Base-by-base conservation (phyloP, 495 filamentous ascomycete species). In the Amphirosellinia nigrospora region DNA sequence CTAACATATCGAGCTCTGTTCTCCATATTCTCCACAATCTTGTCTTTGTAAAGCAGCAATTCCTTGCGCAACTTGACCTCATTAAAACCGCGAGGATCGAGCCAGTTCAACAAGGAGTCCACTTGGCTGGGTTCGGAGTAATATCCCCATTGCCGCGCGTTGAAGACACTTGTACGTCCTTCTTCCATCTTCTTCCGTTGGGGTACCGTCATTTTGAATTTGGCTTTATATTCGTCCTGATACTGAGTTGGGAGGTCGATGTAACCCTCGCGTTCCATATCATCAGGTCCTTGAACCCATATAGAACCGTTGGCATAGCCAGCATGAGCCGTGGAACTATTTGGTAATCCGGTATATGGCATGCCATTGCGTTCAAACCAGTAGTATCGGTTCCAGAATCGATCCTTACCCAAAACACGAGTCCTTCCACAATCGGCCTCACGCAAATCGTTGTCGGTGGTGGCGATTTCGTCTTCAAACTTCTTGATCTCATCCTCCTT, bases 331-430 rank as follows among this genome's bases (percentile, higher is more conserved):
- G 94, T 98, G 6, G 94, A 98, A 80, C 93, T 96, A 70, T 87
- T 85, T 0, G 94, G 95, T 68, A 97, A 83, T 2, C 96, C 96
- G 56, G 84, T 93, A 77, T 93, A 97, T 1, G 96, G 96, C 96
- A 98, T 98, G 34, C 94, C 96, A 76, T 98, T 99, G 45, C 94
- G 91, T 80, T 99, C 96, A 77, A 98, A 97, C 95, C 95, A 99
- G 85, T 94, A 98, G 77, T 98, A 99, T 26, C 94, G 92, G 76
- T 98, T 99, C 89, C 93, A 97, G 83, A 97, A 99, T 30, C 96
- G 88, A 78, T 99, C 96, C 71, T 93, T 93, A 53, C 96, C 96
- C 13, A 99, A 86, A 63, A 93, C 89, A 66, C 91, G 89, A 16
- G 94, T 97, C 61, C 96, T 91, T 46, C 93, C 92, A 75, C 95